Conservation (phyloP, 2,329 filamentous ascomycete genomes). For the Colletotrichum tropicicola region DNA sequence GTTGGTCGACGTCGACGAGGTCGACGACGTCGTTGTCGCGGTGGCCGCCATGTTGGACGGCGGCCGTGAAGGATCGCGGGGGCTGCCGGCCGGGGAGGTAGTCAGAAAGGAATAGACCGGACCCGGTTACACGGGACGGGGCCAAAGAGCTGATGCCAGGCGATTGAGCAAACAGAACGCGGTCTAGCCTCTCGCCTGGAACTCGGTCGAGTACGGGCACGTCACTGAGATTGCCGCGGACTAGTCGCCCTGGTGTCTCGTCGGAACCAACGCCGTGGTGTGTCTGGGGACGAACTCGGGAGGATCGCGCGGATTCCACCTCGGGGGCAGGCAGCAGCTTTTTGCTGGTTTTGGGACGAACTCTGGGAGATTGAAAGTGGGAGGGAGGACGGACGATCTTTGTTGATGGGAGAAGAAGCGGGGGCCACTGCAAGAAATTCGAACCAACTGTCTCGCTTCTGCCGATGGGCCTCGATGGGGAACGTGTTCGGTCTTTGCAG, state of each 20-base stretch:
- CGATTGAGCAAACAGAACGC: background rate
- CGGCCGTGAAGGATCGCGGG: constrained; percentile 2
- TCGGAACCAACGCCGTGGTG: background rate
- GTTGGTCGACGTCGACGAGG: constrained; percentile 1
- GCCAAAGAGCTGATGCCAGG: background rate
- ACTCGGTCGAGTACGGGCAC: background rate
- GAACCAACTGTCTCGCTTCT: background rate
- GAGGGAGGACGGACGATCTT: background rate
- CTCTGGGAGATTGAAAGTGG: background rate
- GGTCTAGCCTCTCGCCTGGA: background rate
- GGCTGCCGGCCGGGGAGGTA: background rate
- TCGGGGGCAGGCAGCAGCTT: background rate
- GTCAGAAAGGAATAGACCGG: background rate
- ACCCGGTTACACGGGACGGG: background rate
- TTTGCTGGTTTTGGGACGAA: background rate
- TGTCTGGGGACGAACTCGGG: background rate
- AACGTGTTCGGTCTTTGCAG: background rate
- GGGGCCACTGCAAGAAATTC: background rate
- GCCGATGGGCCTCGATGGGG: background rate
- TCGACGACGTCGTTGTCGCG: background rate
- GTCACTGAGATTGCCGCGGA: background rate
- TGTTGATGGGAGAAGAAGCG: constrained; percentile 3
- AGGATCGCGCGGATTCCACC: background rate
- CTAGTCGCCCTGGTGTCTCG: background rate
- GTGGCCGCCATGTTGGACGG: constrained; percentile 6